phyloP scores from a whole-genome alignment of 208 protist species.

The Acanthamoeba triangularis region DNA sequence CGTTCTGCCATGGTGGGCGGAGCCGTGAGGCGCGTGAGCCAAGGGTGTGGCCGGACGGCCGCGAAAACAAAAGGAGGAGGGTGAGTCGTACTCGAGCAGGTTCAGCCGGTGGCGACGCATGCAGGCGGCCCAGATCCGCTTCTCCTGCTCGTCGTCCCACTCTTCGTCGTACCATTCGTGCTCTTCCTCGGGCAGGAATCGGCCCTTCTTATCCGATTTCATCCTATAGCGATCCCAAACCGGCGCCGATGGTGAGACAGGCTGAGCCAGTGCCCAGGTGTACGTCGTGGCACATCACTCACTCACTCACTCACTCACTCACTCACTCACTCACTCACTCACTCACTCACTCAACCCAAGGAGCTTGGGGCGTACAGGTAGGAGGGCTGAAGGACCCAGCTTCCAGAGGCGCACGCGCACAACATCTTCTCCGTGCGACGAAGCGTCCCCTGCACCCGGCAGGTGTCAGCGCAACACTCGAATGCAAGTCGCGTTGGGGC shows the following conservation, averaged over 20 bases:
- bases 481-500: not conserved
- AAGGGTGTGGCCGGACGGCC: too few relatives aligned
- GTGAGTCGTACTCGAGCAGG: not conserved
- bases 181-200: not conserved
- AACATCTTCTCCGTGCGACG: constrained; percentile 58
- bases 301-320: too few relatives aligned
- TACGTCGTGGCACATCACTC: not conserved
- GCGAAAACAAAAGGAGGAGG: too few relatives aligned
- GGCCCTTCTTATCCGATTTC: constrained; percentile 42
- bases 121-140: constrained; percentile 44
- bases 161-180: constrained; percentile 55
- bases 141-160: constrained; percentile 55
- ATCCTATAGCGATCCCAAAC: not conserved
- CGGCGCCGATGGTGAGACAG: not conserved
- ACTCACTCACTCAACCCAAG: too few relatives aligned
- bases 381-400: constrained; percentile 35
- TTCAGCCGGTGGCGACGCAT: constrained; percentile 60
- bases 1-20: not conserved
- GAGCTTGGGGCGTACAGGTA: constrained; percentile 10
- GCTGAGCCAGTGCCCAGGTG: not conserved
- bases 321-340: too few relatives aligned
- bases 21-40: too few relatives aligned
- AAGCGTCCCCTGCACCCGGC: not conserved
- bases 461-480: not conserved
- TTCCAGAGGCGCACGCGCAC: constrained; percentile 18